Evolutionary conservation across 129 eudicot species (phyloP), one percentile per base, ranked within the genome.

Genomic region (Tagetes patula): DNA sequence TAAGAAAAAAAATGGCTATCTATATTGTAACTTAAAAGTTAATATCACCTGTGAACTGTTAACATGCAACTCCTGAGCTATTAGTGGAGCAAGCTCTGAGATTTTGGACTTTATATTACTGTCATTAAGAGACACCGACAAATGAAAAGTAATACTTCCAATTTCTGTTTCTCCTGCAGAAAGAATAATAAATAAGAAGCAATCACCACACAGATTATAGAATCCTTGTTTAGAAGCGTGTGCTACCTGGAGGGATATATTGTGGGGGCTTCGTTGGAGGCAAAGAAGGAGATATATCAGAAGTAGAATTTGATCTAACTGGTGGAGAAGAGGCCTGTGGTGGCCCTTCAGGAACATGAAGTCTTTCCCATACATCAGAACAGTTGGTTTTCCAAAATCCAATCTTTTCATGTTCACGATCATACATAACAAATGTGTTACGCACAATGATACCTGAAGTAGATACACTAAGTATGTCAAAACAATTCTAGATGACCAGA

Each of bases 361-460:
- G 91, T 68, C 82, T 85, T 71, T 82, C 87, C 97, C 97, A 95
- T 82, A 95, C 73, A 40, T 88, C 91, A 27, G 99, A 90, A 64
- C 99, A 95, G 71, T 91, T 95, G 8, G 97, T 95, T 86, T 95
- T 95, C 99, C 96, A 95, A 72, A 95, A 95, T n/a, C 99, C 99
- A 72, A 95, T 82, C 75, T 84, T 88, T 42, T 86, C 87, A 81
- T 91, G 88, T 77, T 88, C 91, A 56, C 99, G 99, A 65, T 95
- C 99, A 80, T 95, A 95, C 66, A 80, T 88, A 34, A 95, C 97
- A 77, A 95, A 90, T 2, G 99, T 91, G 85, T 95, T 95, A 77
- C 97, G 94, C 14, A 91, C 97, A 80, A 95, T 38, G 34, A 95
- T 95, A 43, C 97, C 99, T 95, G 80, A 13, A 48, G 72, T 11